Evolutionary conservation across 768 basidiomycete genomes (phyloP).

Genomic region (Serendipita sp.): DNA sequence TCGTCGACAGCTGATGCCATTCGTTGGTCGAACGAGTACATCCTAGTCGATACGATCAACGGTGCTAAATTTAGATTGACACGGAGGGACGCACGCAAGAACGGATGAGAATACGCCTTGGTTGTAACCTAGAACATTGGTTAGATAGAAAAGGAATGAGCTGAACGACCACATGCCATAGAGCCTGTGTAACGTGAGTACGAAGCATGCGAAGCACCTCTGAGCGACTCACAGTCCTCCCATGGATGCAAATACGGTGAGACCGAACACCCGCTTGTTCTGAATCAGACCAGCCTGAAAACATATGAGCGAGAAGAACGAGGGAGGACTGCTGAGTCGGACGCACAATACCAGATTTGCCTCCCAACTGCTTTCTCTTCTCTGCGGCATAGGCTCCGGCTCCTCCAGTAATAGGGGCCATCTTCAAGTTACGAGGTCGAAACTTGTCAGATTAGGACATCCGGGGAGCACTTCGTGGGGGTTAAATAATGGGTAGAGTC

Average conservation of each 20-base stretch:
- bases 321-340: neutral
- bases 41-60: slow-evolving; percentile 31
- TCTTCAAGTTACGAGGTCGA: neutral
- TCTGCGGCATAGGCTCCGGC: slow-evolving; percentile 17
- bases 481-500: neutral
- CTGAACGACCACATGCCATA: slow-evolving; percentile 34
- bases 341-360: slow-evolving; percentile 51
- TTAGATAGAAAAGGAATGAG: neutral
- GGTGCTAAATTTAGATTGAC: slow-evolving; percentile 22
- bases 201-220: neutral
- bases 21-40: slow-evolving; percentile 16
- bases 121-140: slow-evolving; percentile 33
- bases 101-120: slow-evolving; percentile 71
- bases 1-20: slow-evolving; percentile 42
- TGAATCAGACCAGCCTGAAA: slow-evolving; percentile 44
- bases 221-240: slow-evolving; percentile 47
- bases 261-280: slow-evolving; percentile 48
- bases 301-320: neutral
- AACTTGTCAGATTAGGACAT: neutral
- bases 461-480: neutral
- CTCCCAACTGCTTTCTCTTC: slow-evolving; percentile 34
- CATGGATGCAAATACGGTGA: slow-evolving; percentile 63
- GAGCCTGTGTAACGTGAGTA: slow-evolving; percentile 26
- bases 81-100: slow-evolving; percentile 31
- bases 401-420: slow-evolving; percentile 15